These are phyloP conservation scores for Cladosporium oxysporum DNA, from an alignment of 2,329 filamentous ascomycete species.

Conservation along the genomic window DNA sequence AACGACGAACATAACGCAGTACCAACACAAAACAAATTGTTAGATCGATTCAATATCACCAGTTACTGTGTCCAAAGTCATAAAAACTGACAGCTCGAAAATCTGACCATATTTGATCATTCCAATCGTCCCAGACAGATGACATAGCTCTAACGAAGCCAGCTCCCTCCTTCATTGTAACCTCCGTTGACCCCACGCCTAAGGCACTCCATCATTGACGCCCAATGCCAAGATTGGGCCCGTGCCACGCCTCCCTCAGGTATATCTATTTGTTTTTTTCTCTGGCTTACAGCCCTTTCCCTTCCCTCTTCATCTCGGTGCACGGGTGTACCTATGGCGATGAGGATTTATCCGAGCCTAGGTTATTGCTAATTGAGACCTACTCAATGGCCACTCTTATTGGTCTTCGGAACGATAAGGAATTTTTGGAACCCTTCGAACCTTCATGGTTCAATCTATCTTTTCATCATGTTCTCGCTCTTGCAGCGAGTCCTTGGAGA, in stretches of 20 bases:
- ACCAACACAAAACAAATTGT: not conserved
- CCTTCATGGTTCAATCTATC: not conserved
- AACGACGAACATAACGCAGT: not conserved
- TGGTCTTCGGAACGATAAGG: not conserved
- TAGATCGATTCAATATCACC: not conserved
- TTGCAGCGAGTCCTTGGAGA: slow-evolving; percentile 8
- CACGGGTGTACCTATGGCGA: not conserved
- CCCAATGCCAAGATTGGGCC: not conserved
- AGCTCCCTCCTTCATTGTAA: not conserved
- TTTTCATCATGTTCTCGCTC: slow-evolving; percentile 17
- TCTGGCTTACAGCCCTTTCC: not conserved
- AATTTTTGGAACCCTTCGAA: not conserved
- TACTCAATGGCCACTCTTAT: not conserved
- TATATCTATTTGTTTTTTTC: not conserved
- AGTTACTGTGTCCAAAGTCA: not conserved
- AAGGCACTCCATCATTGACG: not conserved
- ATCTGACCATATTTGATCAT: not conserved
- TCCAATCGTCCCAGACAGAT: not conserved
- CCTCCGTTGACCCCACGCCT: not conserved
- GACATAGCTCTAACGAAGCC: not conserved
- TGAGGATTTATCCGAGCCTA: not conserved
- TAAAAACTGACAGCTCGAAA: not conserved
- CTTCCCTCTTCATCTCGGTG: not conserved
- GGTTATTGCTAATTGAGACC: not conserved
- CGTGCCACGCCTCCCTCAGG: not conserved